These are phyloP conservation scores for Beauveria sp. DNA, from an alignment of 2,329 filamentous ascomycete genomes.

Conservation along the genomic window DNA sequence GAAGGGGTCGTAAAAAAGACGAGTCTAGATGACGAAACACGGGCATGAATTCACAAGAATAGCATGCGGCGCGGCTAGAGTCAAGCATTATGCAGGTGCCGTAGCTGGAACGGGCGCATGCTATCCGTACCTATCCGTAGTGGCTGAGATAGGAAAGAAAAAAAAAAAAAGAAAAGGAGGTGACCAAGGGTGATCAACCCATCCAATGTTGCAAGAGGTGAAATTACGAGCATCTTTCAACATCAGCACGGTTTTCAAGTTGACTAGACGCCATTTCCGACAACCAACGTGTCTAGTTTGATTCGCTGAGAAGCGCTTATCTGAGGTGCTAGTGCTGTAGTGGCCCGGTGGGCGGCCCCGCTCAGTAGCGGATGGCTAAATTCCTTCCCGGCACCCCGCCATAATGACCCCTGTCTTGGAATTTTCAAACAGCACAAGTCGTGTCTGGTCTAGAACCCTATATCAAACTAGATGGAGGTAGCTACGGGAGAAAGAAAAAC, in stretches of 20 bases:
- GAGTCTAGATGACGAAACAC: no score
- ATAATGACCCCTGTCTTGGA: not conserved
- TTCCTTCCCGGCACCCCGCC: not conserved
- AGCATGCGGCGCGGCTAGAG: not conserved
- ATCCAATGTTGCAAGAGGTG: not conserved
- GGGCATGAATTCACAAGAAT: not conserved
- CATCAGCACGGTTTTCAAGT: not conserved
- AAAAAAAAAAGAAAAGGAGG: not conserved
- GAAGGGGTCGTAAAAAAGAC: no score
- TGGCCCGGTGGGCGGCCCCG: not conserved
- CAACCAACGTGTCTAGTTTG: conserved; percentile 1
- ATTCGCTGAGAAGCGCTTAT: conserved; percentile 1
- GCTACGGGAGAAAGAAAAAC: no score
- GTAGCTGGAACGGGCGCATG: not conserved
- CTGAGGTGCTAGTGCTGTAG: not conserved
- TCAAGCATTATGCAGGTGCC: not conserved
- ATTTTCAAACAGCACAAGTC: no score
- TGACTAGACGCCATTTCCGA: not conserved
- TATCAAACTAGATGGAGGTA: no score
- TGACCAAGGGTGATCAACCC: not conserved
- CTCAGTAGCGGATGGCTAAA: not conserved
- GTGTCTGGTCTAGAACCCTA: no score
- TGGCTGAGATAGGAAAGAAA: no score
- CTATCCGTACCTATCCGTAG: not conserved
- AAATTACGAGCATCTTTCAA: not conserved